Conservation (phyloP, 176 grass and related monocot genomes). For the Olyra latifolia region DNA sequence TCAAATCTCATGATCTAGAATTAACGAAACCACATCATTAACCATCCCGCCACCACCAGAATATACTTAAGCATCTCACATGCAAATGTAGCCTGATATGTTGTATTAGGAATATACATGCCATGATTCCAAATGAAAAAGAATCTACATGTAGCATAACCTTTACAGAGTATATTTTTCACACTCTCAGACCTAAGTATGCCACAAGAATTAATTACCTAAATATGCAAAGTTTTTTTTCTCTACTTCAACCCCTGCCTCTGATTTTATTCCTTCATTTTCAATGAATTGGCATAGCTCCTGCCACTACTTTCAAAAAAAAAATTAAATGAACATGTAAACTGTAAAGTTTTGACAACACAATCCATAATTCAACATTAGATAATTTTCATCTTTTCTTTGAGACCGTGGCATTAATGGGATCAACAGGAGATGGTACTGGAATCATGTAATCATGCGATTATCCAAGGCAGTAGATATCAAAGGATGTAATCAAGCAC, state of each 20-base stretch:
- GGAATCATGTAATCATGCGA: neutral
- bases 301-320: too few relatives aligned
- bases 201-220: neutral
- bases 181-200: neutral
- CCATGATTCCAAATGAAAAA: neutral
- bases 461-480: neutral
- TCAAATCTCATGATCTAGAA: neutral
- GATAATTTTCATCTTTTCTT: neutral
- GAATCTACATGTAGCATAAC: neutral
- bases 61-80: neutral
- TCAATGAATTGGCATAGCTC: too few relatives aligned
- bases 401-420: neutral
- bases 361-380: neutral
- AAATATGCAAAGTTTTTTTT: neutral
- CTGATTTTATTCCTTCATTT: too few relatives aligned
- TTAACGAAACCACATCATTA: neutral
- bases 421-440: constrained; percentile 9
- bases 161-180: neutral
- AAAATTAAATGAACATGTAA: neutral
- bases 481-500: neutral
- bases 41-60: too few relatives aligned
- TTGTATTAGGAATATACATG: neutral
- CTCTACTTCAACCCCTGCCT: too few relatives aligned
- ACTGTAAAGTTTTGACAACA: neutral
- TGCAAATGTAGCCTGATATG: neutral